These are phyloP conservation scores for Talaromyces trachyspermus DNA, from an alignment of 495 filamentous ascomycete genomes.

Conservation along the genomic window DNA sequence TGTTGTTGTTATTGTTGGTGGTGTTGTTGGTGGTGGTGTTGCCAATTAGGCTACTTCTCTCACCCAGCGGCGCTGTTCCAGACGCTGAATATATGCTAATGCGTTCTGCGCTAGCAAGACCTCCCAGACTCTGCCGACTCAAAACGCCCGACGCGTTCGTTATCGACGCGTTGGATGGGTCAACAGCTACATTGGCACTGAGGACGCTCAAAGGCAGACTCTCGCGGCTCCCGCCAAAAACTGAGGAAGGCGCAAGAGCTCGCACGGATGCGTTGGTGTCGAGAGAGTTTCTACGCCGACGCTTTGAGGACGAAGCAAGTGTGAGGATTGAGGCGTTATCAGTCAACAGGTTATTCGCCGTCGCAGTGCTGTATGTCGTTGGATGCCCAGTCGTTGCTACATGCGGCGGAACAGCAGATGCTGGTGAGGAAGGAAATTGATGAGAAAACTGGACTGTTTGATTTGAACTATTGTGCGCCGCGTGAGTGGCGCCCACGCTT, in stretches of 20 bases:
- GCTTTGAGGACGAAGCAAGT: slow-evolving; percentile 90
- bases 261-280: slow-evolving; percentile 96
- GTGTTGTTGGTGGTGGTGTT: too few relatives aligned
- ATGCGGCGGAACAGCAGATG: slow-evolving; percentile 75
- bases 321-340: slow-evolving; percentile 96
- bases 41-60: slow-evolving; percentile 76
- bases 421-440: slow-evolving; percentile 74
- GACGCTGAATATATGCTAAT: slow-evolving; percentile 82
- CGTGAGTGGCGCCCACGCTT: slow-evolving; percentile 34
- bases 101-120: slow-evolving; percentile 64
- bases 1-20: too few relatives aligned
- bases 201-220: slow-evolving; percentile 83
- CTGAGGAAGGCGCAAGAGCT: slow-evolving; percentile 80
- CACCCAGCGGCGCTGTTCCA: slow-evolving; percentile 61
- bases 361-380: slow-evolving; percentile 78
- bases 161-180: slow-evolving; percentile 38
- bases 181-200: slow-evolving; percentile 60
- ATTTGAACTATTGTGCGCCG: slow-evolving; percentile 40
- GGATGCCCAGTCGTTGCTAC: slow-evolving; percentile 62
- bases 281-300: slow-evolving; percentile 77
- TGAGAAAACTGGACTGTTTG: slow-evolving; percentile 71
- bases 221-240: slow-evolving; percentile 86
- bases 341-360: slow-evolving; percentile 83
- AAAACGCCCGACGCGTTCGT: slow-evolving; percentile 44
- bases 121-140: slow-evolving; percentile 48